These are phyloP conservation scores for Rutstroemia sp. DNA, from an alignment of 2,329 filamentous ascomycete genomes.

Conservation along the genomic window DNA sequence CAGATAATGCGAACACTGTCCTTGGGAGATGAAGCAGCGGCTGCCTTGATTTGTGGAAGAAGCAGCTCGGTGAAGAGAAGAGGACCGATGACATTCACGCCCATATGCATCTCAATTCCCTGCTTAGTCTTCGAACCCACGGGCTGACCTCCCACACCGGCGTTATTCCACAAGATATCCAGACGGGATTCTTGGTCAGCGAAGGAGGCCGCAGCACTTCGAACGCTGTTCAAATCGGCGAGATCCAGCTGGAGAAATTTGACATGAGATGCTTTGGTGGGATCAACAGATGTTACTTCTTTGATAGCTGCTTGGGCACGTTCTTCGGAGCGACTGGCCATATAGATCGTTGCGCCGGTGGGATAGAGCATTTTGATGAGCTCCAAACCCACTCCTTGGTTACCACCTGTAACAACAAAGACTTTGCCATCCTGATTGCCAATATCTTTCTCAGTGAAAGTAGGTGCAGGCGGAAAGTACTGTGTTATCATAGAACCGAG, in stretches of 20 bases:
- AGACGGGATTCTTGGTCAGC: slow-evolving; percentile 30
- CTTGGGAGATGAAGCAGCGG: neutral
- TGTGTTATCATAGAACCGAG: slow-evolving; percentile 7
- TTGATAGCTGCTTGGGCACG: slow-evolving; percentile 26
- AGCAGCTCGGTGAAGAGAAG: neutral
- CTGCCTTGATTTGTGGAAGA: neutral
- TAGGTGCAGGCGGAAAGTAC: slow-evolving; percentile 31
- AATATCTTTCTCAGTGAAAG: slow-evolving; percentile 36
- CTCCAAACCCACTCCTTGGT: slow-evolving; percentile 30
- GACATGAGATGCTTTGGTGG: slow-evolving; percentile 27
- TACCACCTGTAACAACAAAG: slow-evolving; percentile 35
- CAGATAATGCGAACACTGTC: neutral
- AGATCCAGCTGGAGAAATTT: slow-evolving; percentile 33
- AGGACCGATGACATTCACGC: slow-evolving; percentile 14
- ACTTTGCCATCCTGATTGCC: slow-evolving; percentile 32
- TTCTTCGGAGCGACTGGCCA: slow-evolving; percentile 32
- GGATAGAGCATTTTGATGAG: slow-evolving; percentile 33
- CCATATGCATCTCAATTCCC: slow-evolving; percentile 31
- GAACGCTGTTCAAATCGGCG: slow-evolving; percentile 31
- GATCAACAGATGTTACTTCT: slow-evolving; percentile 32
- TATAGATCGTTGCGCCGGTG: slow-evolving; percentile 36
- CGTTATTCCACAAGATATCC: slow-evolving; percentile 35
- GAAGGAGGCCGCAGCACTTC: slow-evolving; percentile 30
- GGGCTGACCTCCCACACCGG: slow-evolving; percentile 29
- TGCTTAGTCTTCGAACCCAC: slow-evolving; percentile 24